These are phyloP conservation scores for Aspergillus sp. DNA, from an alignment of 2,329 filamentous ascomycete genomes.

Conservation along the genomic window DNA sequence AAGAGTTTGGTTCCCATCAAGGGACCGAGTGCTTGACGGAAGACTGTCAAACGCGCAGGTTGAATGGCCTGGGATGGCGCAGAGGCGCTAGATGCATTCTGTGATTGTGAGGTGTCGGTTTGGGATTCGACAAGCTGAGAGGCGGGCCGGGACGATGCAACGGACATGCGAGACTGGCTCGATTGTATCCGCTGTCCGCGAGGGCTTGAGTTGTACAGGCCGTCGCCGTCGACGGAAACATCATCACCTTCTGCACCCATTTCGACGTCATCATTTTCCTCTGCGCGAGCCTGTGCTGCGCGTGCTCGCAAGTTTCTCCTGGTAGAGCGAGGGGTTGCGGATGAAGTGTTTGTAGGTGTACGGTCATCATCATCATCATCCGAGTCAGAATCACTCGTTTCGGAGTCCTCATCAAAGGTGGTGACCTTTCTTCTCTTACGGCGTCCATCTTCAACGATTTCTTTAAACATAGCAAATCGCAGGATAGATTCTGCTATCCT, in stretches of 20 bases:
- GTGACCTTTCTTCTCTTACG: slow-evolving; percentile 80
- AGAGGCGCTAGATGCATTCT: slow-evolving; percentile 34
- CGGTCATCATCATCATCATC: slow-evolving; percentile 33
- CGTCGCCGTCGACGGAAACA: slow-evolving; percentile 51
- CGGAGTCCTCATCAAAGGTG: slow-evolving; percentile 61
- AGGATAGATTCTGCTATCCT: slow-evolving; percentile 84
- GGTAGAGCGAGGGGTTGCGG: slow-evolving; percentile 34
- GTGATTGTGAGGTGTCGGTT: slow-evolving; percentile 48
- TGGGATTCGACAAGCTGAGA: slow-evolving; percentile 66
- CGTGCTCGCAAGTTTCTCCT: slow-evolving; percentile 33
- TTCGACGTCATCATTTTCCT: slow-evolving; percentile 42
- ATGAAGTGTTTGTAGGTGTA: slow-evolving; percentile 23
- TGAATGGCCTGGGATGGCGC: slow-evolving; percentile 42
- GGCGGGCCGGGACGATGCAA: slow-evolving; percentile 75
- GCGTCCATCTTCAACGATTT: slow-evolving; percentile 76
- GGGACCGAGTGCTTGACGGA: slow-evolving; percentile 79
- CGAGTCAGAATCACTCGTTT: slow-evolving; percentile 41
- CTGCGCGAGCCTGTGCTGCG: slow-evolving; percentile 36
- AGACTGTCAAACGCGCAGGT: slow-evolving; percentile 65
- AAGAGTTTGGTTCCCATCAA: slow-evolving; percentile 83
- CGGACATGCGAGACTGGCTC: slow-evolving; percentile 60
- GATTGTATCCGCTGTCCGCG: slow-evolving; percentile 41
- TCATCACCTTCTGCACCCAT: slow-evolving; percentile 52
- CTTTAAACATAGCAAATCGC: slow-evolving; percentile 94
- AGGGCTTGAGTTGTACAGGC: slow-evolving; percentile 54